Base-by-base conservation (phyloP, 352 stramenopile genomes). In the Pythium rishiriense region DNA sequence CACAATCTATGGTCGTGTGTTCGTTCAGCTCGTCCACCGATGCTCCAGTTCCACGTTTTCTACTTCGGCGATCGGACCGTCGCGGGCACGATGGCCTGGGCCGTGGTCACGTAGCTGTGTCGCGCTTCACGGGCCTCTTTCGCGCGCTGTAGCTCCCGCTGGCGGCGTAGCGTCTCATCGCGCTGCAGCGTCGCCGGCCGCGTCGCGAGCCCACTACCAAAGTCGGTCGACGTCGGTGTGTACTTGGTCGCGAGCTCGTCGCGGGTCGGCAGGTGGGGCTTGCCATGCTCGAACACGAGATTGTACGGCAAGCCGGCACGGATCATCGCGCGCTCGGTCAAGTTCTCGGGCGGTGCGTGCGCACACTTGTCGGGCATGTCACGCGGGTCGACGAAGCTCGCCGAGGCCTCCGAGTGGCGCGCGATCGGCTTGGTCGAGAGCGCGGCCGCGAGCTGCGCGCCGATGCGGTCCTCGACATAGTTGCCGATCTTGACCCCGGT, bases 381-480 rank as follows among this genome's bases (percentile, higher is more conserved):
- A 1, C 58, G 58, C 24, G 82, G 81, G 35, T 88, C 73, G 15
- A 84, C 75, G 62, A 75, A 91, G 61, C 68, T 89, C 6, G 76
- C 79, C 1, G 60, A 76, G 45, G 72, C 72, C 54, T 91, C 84
- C 9, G 77, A 83, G 51, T 67, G 62, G 35, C 68, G 78, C 21
- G 71, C 73, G 42, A 90, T 74, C 14, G 75, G 69, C 26, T 82
- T 72, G 21, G 59, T 63, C 14, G 66, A 60, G 47, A 73, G 79
- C 47, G 54, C 69, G 1, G 42, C 54, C 26, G 83, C 85, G 26
- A 93, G 67, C 8, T 79, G 60, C 0, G 53, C 58, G n/a, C 85
- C 85, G 41, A 91, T 83, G 15, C 83, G 77, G 47, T 94, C 85
- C 52, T 94, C 83, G 31, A 93, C 85, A 71, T 90, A 94, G 66